These are phyloP conservation scores for Hypoxylon rubiginosum DNA, from an alignment of 2,329 filamentous ascomycete genomes.

Conservation along the genomic window DNA sequence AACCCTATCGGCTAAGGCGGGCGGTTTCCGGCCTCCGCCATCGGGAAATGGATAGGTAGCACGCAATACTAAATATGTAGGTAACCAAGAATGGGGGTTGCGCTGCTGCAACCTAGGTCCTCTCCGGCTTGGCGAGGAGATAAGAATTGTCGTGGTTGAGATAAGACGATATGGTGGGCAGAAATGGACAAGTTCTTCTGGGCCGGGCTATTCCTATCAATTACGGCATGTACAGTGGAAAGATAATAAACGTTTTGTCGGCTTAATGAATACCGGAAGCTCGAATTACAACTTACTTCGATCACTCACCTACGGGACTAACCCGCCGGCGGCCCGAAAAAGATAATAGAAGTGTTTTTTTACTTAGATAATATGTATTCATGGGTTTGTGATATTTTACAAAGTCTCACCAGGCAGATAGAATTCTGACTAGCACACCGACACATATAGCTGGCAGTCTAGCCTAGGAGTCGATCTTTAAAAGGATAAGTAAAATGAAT, in stretches of 20 bases:
- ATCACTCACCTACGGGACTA: no score
- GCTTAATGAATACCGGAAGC: background rate
- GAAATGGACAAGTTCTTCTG: background rate
- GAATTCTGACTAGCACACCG: no score
- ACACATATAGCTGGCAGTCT: no score
- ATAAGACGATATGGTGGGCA: slow-evolving; percentile 16
- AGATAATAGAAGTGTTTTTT: no score
- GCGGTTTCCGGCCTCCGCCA: slow-evolving; percentile 4
- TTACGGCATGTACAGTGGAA: background rate
- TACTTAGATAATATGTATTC: no score
- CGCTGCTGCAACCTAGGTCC: slow-evolving; percentile 14
- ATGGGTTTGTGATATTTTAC: no score
- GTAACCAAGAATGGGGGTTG: slow-evolving; percentile 3
- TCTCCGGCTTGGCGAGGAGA: slow-evolving; percentile 22
- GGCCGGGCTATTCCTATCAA: slow-evolving; percentile 1
- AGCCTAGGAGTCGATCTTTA: no score
- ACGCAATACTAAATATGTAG: background rate
- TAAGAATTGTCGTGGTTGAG: slow-evolving; percentile 9
- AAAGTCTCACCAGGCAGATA: no score
- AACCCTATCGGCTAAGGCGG: background rate
- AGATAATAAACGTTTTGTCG: background rate
- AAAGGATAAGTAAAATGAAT: no score
- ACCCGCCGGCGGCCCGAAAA: no score
- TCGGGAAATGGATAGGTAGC: slow-evolving; percentile 3
- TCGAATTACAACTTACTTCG: no score